phyloP scores from a whole-genome alignment of 139 green algal species.

The Asterochloris sp. region DNA sequence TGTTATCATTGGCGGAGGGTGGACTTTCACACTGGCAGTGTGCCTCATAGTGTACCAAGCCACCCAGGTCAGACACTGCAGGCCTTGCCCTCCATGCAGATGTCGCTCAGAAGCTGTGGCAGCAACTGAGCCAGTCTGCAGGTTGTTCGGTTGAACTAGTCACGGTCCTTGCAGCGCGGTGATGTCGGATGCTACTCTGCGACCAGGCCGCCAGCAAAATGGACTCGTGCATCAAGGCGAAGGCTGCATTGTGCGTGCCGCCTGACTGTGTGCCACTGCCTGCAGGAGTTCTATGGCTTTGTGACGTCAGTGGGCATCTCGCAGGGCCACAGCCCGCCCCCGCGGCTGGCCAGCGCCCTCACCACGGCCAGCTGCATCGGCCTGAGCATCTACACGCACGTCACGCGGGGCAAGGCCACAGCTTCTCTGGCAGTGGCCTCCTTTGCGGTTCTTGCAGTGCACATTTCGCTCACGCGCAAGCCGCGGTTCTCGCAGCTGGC shows the following conservation, averaged over 20 bases:
- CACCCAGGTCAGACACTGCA: conserved; percentile 19
- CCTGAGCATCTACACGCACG: conserved; percentile 45
- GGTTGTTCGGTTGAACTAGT: too few species aligned
- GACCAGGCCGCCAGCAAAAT: too few species aligned
- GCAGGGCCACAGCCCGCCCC: conserved; percentile 61
- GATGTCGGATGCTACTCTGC: too few species aligned
- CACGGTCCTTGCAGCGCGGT: too few species aligned
- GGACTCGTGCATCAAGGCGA: conserved; percentile 3
- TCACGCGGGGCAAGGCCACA: conserved; percentile 33
- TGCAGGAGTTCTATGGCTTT: conserved; percentile 44
- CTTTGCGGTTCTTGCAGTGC: conserved; percentile 76
- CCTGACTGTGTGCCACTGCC: background rate
- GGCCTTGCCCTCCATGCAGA: too few species aligned
- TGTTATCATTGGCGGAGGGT: conserved; percentile 55
- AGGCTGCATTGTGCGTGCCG: conserved; percentile 23
- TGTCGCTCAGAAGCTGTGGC: too few species aligned
- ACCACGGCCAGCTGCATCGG: conserved; percentile 69
- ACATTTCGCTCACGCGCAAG: conserved; percentile 64
- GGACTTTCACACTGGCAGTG: conserved; percentile 46
- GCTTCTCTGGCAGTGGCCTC: conserved; percentile 56
- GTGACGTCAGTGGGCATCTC: conserved; percentile 56
- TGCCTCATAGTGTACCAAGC: conserved; percentile 71
- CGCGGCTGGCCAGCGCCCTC: conserved; percentile 47
- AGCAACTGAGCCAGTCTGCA: too few species aligned
- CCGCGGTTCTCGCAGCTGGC: conserved; percentile 81